phyloP scores from a whole-genome alignment of 2,329 filamentous ascomycete genomes.

The Blumeria hordei region DNA sequence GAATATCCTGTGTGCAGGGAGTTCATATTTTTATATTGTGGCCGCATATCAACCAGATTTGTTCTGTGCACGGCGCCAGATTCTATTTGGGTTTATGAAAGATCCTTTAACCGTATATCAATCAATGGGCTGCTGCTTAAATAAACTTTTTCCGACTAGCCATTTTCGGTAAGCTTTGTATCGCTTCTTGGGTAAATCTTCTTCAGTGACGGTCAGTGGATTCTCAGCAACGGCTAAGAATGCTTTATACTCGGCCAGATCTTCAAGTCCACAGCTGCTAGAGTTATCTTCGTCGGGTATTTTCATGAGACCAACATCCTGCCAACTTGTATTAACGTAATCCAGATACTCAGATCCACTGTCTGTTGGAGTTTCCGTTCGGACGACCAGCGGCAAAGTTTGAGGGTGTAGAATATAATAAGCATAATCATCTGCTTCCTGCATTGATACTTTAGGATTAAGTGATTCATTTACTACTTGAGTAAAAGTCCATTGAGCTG shows the following conservation, averaged over 20 bases:
- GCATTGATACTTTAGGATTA: constrained; percentile 53
- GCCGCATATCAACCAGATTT: neutral
- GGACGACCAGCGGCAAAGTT: constrained; percentile 61
- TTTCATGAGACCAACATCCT: constrained; percentile 21
- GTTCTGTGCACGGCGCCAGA: neutral
- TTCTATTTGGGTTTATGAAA: neutral
- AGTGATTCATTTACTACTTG: constrained; percentile 70
- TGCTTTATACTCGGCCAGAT: constrained; percentile 49
- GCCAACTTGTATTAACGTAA: constrained; percentile 47
- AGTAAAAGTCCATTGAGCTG: constrained; percentile 70
- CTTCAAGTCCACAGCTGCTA: constrained; percentile 17
- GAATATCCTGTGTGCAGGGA: neutral
- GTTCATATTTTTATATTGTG: neutral
- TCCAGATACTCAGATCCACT: constrained; percentile 49
- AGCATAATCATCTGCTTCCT: constrained; percentile 67
- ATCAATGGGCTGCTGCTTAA: constrained; percentile 59
- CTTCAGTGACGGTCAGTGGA: constrained; percentile 65
- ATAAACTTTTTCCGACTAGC: constrained; percentile 82
- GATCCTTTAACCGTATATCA: constrained; percentile 1
- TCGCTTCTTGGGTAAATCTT: constrained; percentile 73
- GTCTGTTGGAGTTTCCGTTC: constrained; percentile 36
- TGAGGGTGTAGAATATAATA: constrained; percentile 78
- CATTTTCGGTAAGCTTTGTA: constrained; percentile 95
- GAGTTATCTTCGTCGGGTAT: constrained; percentile 3
- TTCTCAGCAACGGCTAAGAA: constrained; percentile 58